A percentile compares a stretch with the other conserved stretches of the same genome.
Conservation (phyloP, 2,329 filamentous ascomycete genomes). For the Alternaria postmessia region DNA sequence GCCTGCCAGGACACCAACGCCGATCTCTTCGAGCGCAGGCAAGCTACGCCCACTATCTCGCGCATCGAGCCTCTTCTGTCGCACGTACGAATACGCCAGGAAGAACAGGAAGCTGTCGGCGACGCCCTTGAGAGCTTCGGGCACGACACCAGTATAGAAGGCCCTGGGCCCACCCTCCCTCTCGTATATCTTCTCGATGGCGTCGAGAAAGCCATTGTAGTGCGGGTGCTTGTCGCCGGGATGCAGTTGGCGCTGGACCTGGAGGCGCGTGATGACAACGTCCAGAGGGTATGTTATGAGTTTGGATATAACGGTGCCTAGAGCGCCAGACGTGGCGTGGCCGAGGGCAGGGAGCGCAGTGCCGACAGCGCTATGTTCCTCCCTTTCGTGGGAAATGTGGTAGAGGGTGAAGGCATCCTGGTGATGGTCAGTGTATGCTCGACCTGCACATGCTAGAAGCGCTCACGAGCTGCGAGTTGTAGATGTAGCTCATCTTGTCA, state of each 20-base stretch:
- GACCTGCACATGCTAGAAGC: background rate
- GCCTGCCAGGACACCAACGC: conserved; percentile 76
- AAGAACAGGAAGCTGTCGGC: conserved; percentile 87
- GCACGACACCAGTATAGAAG: conserved; percentile 65
- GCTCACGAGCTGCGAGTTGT: conserved; percentile 56
- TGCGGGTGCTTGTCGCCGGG: conserved; percentile 53
- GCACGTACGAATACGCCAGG: conserved; percentile 73
- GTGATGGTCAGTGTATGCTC: conserved; percentile 1
- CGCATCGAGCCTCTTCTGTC: conserved; percentile 52
- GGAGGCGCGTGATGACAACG: conserved; percentile 80
- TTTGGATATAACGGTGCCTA: conserved; percentile 81
- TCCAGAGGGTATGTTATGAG: conserved; percentile 82
- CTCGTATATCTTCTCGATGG: conserved; percentile 73
- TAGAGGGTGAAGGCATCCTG: conserved; percentile 55
- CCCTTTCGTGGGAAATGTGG: conserved; percentile 51
- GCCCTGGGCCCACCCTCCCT: conserved; percentile 74
- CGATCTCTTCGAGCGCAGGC: conserved; percentile 74
- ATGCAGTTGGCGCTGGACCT: conserved; percentile 73
- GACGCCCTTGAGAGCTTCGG: conserved; percentile 57
- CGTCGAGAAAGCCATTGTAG: conserved; percentile 74
- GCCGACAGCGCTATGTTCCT: conserved; percentile 40
- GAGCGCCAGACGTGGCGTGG: conserved; percentile 81
- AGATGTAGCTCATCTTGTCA: conserved; percentile 45
- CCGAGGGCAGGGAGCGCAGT: conserved; percentile 75
- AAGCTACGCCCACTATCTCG: conserved; percentile 54